Evolutionary conservation across 129 eudicot species (phyloP), one percentile per base, ranked within the genome.

Genomic region (Mikania micrantha): DNA sequence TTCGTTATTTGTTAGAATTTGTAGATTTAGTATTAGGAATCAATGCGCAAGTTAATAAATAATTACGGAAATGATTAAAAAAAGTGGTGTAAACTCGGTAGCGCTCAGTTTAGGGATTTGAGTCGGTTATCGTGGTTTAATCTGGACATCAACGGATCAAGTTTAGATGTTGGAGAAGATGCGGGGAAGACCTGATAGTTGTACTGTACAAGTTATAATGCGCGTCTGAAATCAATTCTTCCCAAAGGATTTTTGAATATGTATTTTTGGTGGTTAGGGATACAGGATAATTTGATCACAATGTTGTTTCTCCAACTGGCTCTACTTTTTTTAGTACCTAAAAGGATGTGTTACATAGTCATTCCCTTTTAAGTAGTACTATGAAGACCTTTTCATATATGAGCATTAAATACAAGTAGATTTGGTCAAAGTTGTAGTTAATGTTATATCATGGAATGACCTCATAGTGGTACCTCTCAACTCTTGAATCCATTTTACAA

Each of bases 241-340:
- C 11, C 57, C 61, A 34, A 36, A 58, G 20, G 63, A 67, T 59
- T 68, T 60, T 48, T 60, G 64, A 19, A 27, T 39, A 60, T 76
- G 56, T 67, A 28, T 25, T 25, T 22, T n/a, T n/a, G n/a, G 74
- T 59, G 56, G 75, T 76, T 67, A 74, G 79, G 68, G 64, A 53
- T 35, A 60, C 60, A 9, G 57, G 48, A 68, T 61, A 59, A 48
- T 68, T 67, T 39, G 54, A 42, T 41, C 66, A 41, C 21, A 65
- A 9, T 74, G 27, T 44, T 54, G 72, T 53, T 17, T 27, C 41
- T 39, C 56, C 9, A 27, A 11, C 11, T 25, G 2, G 5, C 61
- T 58, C 21, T 73, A 53, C 58, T 64, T 48, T 35, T 72, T 45
- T 9, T 19, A 60, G 57, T 57, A 66, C 73, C 61, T 66, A 42